Base-by-base conservation (phyloP, 73 alveolate genomes). In the Paramecium octaurelia region DNA sequence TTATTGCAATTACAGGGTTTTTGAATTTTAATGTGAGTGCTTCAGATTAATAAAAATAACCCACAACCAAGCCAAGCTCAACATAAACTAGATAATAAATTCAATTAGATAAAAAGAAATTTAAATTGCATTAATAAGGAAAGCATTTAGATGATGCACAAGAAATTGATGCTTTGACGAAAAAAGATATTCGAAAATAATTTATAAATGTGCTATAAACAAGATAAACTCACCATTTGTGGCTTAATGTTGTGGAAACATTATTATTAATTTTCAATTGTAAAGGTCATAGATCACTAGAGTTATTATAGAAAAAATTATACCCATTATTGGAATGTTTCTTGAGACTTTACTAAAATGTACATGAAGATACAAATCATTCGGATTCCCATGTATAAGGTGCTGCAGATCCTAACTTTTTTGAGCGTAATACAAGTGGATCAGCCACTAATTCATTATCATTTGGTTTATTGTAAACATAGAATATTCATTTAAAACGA, bases 221-320 rank as follows among this genome's bases (percentile, higher is more conserved):
- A 7, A 23, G 57, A 80, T 46, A 80, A 23, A 80, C 91, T 20
- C 75, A 42, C 48, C 91, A 80, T 46, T 48, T 80, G 48, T 80
- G 91, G 91, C 29, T 80, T 10, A 80, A 80, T 46, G 91, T 80
- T 18, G 91, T 80, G 7, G 91, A 80, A 80, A 80, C 91, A 10
- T 46, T 80, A 34, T 44, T 80, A 44, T 64, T 80, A 8, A 48
- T 46, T 20, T 80, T 80, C 18, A 80, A 46, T 48, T 80, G 48
- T 46, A 80, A 64, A 44, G 43, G 64, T 18, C 34, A 31, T 12
- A 80, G 91, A 20, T 80, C 91, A 2, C 12, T 80, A 23, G 73
- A 80, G 7, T 44, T 80, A 24, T 48, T 80, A 46, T 35, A 80
- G 23, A 40, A 46, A 35, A 80, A 80, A 80, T 58, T 80, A 38